Evolutionary conservation across 495 filamentous ascomycete species (phyloP).

Genomic region (Neurospora sp.): DNA sequence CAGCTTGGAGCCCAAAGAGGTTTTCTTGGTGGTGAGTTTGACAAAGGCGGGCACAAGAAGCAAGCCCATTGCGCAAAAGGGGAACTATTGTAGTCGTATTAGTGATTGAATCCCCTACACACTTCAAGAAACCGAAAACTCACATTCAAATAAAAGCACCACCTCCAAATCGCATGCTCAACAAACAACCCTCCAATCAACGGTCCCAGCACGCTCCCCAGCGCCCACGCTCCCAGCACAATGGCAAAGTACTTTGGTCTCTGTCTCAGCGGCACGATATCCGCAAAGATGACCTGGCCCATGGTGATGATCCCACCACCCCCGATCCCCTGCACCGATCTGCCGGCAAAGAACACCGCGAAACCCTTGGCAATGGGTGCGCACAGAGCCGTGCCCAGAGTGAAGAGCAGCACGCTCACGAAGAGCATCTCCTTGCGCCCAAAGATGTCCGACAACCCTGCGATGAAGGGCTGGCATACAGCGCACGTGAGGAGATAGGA

Average conservation of each 20-base stretch:
- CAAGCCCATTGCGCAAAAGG: slow-evolving; percentile 26
- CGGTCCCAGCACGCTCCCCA: slow-evolving; percentile 64
- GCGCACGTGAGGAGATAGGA: slow-evolving; percentile 41
- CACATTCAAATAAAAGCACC: slow-evolving; percentile 34
- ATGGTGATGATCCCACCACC: slow-evolving; percentile 75
- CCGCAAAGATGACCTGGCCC: slow-evolving; percentile 65
- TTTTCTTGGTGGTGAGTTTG: slow-evolving; percentile 22
- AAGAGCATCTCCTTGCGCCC: slow-evolving; percentile 40
- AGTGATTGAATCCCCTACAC: not conserved
- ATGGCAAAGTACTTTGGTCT: slow-evolving; percentile 29
- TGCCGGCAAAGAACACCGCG: slow-evolving; percentile 60
- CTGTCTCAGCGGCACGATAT: slow-evolving; percentile 31
- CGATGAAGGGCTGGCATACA: slow-evolving; percentile 39
- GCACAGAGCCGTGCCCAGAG: slow-evolving; percentile 35
- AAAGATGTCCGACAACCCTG: slow-evolving; percentile 41
- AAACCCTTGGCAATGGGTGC: slow-evolving; percentile 27
- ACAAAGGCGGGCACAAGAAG: slow-evolving; percentile 24
- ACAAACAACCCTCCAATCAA: slow-evolving; percentile 71
- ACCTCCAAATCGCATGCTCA: slow-evolving; percentile 30
- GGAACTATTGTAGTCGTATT: slow-evolving; percentile 15
- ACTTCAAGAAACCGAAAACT: not conserved
- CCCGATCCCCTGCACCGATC: slow-evolving; percentile 72
- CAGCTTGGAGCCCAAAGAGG: slow-evolving; percentile 24
- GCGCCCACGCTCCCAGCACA: slow-evolving; percentile 50
- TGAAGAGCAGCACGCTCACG: slow-evolving; percentile 28